Evolutionary conservation across 2,329 filamentous ascomycete species (phyloP).

Genomic region (Trichoderma harzianum): DNA sequence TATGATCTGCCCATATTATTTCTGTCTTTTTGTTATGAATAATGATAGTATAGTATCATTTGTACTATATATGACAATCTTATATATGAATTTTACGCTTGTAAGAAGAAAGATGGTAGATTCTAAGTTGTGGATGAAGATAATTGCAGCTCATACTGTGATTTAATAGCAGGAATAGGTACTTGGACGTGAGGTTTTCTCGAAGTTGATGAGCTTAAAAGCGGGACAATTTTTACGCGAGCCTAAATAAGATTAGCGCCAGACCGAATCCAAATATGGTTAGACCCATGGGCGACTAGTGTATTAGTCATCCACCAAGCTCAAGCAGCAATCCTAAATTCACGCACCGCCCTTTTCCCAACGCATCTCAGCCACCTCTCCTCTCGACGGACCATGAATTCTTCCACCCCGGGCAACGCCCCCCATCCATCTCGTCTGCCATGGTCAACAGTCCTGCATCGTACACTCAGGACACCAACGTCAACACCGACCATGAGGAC

Average conservation of each 20-base stretch:
- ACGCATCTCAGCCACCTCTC: not conserved
- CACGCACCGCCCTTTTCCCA: not conserved
- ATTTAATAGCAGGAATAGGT: not conserved
- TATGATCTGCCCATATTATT: not conserved
- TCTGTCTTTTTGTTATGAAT: not conserved
- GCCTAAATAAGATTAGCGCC: not conserved
- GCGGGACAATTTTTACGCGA: not conserved
- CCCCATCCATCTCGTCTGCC: not conserved
- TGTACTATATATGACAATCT: not conserved
- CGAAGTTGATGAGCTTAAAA: not conserved
- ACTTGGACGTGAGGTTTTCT: not conserved
- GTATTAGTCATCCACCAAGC: not conserved
- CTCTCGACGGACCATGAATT: not conserved
- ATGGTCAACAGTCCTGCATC: not conserved
- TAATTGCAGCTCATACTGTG: not conserved
- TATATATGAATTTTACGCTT: not conserved
- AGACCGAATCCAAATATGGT: not conserved
- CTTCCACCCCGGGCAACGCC: not conserved
- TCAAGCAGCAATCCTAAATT: not conserved
- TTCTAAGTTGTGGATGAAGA: not conserved
- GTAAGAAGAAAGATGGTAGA: not conserved
- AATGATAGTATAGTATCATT: not conserved
- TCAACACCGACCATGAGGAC: not conserved
- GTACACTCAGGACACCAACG: not conserved
- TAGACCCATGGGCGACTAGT: fast-evolving